These are phyloP conservation scores for Clarireedia homoeocarpa DNA, from an alignment of 2,329 filamentous ascomycete genomes.

Conservation along the genomic window DNA sequence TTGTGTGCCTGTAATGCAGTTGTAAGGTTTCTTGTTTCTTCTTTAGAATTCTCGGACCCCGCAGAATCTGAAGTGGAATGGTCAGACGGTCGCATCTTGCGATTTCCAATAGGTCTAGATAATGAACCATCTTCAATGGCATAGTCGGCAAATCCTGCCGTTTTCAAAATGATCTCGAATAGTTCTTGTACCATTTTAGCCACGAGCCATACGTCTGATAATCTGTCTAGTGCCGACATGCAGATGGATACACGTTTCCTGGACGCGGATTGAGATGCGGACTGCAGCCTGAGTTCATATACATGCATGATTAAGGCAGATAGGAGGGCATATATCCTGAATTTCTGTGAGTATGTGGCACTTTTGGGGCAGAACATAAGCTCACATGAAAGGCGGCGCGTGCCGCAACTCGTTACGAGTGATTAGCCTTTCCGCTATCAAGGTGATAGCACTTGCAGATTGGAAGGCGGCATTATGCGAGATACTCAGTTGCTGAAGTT, in stretches of 20 bases:
- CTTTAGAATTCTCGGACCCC: background rate
- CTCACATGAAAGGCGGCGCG: constrained; percentile 66
- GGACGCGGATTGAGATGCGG: constrained; percentile 79
- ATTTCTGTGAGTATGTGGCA: constrained; percentile 30
- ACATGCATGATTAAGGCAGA: constrained; percentile 98
- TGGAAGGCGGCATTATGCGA: constrained; percentile 94
- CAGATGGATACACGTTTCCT: constrained; percentile 82
- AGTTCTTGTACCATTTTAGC: constrained; percentile 97
- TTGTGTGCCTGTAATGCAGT: background rate
- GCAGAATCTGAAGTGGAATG: background rate
- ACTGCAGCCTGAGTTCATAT: constrained; percentile 90
- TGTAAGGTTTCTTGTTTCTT: background rate
- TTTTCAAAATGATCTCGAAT: constrained; percentile 77
- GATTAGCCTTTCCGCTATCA: constrained; percentile 82
- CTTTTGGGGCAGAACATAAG: background rate
- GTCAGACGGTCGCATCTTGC: background rate
- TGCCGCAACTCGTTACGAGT: constrained; percentile 76
- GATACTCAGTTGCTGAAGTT: constrained; percentile 68
- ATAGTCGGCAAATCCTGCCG: background rate
- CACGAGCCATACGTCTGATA: constrained; percentile 91
- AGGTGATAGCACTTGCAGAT: constrained; percentile 90
- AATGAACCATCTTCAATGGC: background rate
- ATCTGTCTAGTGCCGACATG: constrained; percentile 84
- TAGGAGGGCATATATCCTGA: constrained; percentile 92
- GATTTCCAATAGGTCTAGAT: background rate